A percentile compares a stretch with the other conserved stretches of the same genome.
Evolutionary conservation across 192 early-diverging fungal species (phyloP).

Genomic region (Coemansia sp.): DNA sequence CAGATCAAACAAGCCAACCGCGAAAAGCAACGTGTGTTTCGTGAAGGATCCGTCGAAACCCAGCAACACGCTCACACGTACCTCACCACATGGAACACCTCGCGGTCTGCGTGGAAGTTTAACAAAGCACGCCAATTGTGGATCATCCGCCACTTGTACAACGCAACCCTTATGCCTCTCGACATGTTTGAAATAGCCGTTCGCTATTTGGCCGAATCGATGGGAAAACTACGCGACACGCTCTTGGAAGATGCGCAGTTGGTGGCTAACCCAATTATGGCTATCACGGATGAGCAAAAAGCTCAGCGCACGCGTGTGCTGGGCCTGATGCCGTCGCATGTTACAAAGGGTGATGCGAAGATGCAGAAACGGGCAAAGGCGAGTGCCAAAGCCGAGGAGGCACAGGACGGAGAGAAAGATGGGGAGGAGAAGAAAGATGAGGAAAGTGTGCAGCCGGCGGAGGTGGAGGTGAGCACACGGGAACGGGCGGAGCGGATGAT

Average conservation of each 20-base stretch:
- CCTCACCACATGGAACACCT: constrained; percentile 20
- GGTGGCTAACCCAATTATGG: constrained; percentile 18
- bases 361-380: constrained; percentile 10
- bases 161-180: constrained; percentile 22
- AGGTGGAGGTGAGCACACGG: background rate
- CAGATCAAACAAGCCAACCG: constrained; percentile 38
- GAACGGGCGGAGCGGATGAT: constrained; percentile 30
- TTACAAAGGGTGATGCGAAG: constrained; percentile 31
- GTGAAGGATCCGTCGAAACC: constrained; percentile 27
- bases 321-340: constrained; percentile 37
- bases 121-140: constrained; percentile 48
- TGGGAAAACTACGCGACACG: constrained; percentile 11
- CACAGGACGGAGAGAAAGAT: constrained; percentile 8
- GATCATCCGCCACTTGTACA: constrained; percentile 44
- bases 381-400: background rate
- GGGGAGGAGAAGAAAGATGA: background rate
- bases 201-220: constrained; percentile 17
- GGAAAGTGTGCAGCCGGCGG: background rate
- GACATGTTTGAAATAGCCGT: constrained; percentile 27
- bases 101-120: constrained; percentile 39
- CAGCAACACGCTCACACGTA: constrained; percentile 32
- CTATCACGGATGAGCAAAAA: constrained; percentile 7
- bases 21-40: constrained; percentile 23
- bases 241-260: constrained; percentile 29
- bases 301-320: constrained; percentile 15